Percentiles rank a stretch among this genome's conserved stretches.
These are phyloP conservation scores for Alternaria incomplexa DNA, from an alignment of 2,329 filamentous ascomycete species.

Conservation along the genomic window DNA sequence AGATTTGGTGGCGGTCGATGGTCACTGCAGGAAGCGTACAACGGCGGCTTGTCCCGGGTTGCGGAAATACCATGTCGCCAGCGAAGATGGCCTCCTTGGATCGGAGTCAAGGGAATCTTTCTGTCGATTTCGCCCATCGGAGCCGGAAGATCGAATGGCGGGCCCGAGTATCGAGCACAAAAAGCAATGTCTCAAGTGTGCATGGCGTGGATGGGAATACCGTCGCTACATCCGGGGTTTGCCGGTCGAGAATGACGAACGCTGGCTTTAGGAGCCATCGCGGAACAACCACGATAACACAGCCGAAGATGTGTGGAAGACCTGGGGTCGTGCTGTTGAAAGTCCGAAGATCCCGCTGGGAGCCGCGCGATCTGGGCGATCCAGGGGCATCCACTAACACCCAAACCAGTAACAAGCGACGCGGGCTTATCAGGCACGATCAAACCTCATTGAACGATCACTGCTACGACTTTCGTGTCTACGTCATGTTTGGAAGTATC, in stretches of 20 bases:
- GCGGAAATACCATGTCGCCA: background rate
- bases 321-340: background rate
- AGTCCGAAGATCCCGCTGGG: background rate
- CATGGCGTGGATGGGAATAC: background rate
- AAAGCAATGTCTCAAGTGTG: slow-evolving; percentile 6
- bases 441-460: slow-evolving; percentile 1
- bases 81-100: background rate
- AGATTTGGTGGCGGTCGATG: background rate
- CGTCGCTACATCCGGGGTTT: slow-evolving; percentile 5
- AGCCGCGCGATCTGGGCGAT: slow-evolving; percentile 4
- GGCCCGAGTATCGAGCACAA: background rate
- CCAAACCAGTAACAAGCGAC: slow-evolving; percentile 10
- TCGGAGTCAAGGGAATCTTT: background rate
- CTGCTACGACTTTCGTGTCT: background rate
- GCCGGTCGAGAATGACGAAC: background rate
- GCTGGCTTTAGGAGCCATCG: background rate
- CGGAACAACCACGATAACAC: background rate
- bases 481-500: slow-evolving; percentile 4
- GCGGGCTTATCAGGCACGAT: slow-evolving; percentile 7
- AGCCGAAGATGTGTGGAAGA: background rate
- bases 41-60: background rate
- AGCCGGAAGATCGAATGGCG: background rate
- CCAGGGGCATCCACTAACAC: background rate
- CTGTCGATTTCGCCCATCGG: background rate
- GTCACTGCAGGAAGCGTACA: background rate